Evolutionary conservation across 805 yeast genomes (phyloP).

Genomic region (Clavispora fructus): DNA sequence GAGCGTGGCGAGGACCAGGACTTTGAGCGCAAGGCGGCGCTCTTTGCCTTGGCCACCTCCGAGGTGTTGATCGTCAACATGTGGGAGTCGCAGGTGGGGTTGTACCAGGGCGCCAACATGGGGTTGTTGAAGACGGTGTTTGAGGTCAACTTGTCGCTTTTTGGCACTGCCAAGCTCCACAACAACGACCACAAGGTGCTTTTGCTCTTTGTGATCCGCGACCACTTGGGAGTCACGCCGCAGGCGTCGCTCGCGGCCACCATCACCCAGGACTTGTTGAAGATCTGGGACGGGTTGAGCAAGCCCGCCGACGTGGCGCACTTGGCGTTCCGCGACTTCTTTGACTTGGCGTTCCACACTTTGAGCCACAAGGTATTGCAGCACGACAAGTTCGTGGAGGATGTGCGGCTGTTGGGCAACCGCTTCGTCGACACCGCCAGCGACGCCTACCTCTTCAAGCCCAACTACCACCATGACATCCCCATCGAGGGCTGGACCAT

Average conservation of each 20-base stretch:
- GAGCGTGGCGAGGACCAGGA: conserved; percentile 98
- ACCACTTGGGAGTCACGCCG: conserved; percentile 86
- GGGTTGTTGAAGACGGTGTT: conserved; percentile 91
- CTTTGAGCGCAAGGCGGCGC: conserved; percentile 92
- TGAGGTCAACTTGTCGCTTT: conserved; percentile 86
- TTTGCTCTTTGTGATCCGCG: conserved; percentile 84
- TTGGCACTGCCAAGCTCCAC: conserved; percentile 50
- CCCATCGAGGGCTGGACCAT: conserved; percentile 96
- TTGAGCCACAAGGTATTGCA: conserved; percentile 83
- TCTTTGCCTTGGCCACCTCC: conserved; percentile 88
- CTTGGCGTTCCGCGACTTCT: conserved; percentile 63
- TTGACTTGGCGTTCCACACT: conserved; percentile 77
- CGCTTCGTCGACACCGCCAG: conserved; percentile 40
- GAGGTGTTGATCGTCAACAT: conserved; percentile 87
- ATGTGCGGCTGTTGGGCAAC: conserved; percentile 60
- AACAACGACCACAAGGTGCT: conserved; percentile 53
- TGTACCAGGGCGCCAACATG: conserved; percentile 97
- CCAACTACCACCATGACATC: conserved; percentile 72
- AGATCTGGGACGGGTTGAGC: conserved; percentile 71
- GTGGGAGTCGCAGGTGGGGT: conserved; percentile 97
- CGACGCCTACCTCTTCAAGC: conserved; percentile 47
- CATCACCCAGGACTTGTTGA: conserved; percentile 61
- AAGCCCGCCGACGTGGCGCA: conserved; percentile 65
- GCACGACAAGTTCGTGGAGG: conserved; percentile 60
- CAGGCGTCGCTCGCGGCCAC: conserved; percentile 64